phyloP scores from a whole-genome alignment of 176 grass and related monocot species.

The Phoenix dactylifera region DNA sequence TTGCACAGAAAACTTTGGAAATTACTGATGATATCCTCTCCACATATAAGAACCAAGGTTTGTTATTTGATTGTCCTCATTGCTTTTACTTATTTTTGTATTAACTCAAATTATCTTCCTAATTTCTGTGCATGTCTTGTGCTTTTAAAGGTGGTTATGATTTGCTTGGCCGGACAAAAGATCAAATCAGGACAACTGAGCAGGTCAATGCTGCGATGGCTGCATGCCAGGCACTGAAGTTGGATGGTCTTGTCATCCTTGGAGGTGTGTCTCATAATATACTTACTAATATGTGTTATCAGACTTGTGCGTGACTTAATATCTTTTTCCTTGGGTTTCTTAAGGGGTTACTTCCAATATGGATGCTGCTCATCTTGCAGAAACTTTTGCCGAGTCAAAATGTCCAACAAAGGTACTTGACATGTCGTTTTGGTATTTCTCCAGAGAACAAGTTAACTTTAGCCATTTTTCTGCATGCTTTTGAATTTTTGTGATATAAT shows the following conservation, averaged over 20 bases:
- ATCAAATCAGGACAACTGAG: conserved; percentile 96
- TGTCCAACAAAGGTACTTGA: conserved; percentile 75
- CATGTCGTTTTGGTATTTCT: neutral
- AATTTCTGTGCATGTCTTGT: conserved; percentile 4
- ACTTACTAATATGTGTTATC: too few species aligned
- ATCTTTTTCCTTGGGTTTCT: conserved; percentile 17
- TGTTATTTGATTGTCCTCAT: conserved; percentile 1
- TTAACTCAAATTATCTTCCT: neutral
- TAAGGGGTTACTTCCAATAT: conserved; percentile 96
- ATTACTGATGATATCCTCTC: conserved; percentile 82
- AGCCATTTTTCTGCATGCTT: too few species aligned
- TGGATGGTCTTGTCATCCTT: conserved; percentile 88
- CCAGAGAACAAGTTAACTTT: too few species aligned
- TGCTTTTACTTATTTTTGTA: neutral
- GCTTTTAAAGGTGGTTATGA: conserved; percentile 67
- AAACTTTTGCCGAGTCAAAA: conserved; percentile 91
- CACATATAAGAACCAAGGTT: conserved; percentile 96
- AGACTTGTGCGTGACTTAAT: too few species aligned
- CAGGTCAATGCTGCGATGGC: conserved; percentile 85
- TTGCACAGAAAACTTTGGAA: conserved; percentile 89
- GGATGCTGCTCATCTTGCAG: conserved; percentile 90
- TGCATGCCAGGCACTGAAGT: conserved; percentile 71
- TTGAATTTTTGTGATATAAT: too few species aligned
- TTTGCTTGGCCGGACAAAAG: conserved; percentile 92
- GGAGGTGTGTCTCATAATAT: conserved; percentile 39